Percentiles rank a stretch among this genome's conserved stretches.
Evolutionary conservation across 2,329 filamentous ascomycete genomes (phyloP).

Genomic region (Exophiala sideris): DNA sequence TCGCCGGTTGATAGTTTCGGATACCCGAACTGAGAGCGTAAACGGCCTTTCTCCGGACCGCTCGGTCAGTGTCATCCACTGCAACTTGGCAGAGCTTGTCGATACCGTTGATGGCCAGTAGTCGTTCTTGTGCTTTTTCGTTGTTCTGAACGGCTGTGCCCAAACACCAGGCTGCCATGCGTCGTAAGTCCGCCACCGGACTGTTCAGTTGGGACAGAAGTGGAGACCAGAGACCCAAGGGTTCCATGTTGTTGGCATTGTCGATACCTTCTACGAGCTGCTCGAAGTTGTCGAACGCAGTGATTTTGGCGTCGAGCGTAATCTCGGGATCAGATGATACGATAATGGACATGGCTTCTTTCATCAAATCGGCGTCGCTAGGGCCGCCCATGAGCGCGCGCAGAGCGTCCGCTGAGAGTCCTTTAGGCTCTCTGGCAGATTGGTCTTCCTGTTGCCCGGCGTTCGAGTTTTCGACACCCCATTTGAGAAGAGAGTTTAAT

Average conservation of each 20-base stretch:
- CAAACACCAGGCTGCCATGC: slow-evolving; percentile 89
- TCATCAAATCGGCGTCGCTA: slow-evolving; percentile 90
- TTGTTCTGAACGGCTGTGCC: slow-evolving; percentile 98
- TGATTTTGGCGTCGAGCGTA: slow-evolving; percentile 70
- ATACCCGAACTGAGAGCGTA: slow-evolving; percentile 83
- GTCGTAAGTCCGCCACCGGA: slow-evolving; percentile 68
- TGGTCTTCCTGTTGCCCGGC: slow-evolving; percentile 20
- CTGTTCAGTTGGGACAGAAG: slow-evolving; percentile 67
- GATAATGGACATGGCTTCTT: slow-evolving; percentile 74
- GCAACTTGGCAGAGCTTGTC: slow-evolving; percentile 66
- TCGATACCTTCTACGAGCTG: slow-evolving; percentile 88
- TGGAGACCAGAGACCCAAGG: slow-evolving; percentile 75
- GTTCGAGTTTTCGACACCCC: slow-evolving; percentile 65
- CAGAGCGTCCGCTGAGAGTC: slow-evolving; percentile 67
- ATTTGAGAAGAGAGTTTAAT: slow-evolving; percentile 76
- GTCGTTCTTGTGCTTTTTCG: slow-evolving; percentile 72
- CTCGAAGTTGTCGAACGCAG: slow-evolving; percentile 92
- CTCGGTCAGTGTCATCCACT: slow-evolving; percentile 56
- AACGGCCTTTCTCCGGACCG: slow-evolving; percentile 79
- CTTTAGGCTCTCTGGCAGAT: slow-evolving; percentile 34
- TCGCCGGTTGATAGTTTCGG: slow-evolving; percentile 80
- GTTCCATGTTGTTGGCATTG: slow-evolving; percentile 91
- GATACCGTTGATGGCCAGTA: slow-evolving; percentile 63
- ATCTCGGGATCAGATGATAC: slow-evolving; percentile 59
- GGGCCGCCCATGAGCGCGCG: slow-evolving; percentile 75